These are phyloP conservation scores for Dryas drummondii DNA, from an alignment of 306 rosid genomes.

Conservation along the genomic window DNA sequence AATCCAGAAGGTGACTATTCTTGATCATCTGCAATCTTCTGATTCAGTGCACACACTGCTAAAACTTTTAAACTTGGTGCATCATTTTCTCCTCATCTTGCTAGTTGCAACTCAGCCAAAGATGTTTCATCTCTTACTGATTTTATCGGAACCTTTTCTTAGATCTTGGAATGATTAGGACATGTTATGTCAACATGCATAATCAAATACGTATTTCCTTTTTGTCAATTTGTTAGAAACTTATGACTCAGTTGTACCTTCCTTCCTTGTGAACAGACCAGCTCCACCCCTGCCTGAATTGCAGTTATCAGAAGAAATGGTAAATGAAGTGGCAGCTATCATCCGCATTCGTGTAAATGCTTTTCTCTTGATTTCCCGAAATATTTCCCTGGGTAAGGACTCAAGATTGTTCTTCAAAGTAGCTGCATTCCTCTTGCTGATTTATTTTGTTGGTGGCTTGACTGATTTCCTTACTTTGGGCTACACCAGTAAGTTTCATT, in stretches of 20 bases:
- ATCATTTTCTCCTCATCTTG: too few species aligned
- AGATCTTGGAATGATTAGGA: background rate
- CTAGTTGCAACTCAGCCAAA: background rate
- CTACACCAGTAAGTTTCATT: constrained; percentile 64
- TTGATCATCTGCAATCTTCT: background rate
- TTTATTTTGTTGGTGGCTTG: constrained; percentile 69
- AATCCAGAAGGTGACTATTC: constrained; percentile 1
- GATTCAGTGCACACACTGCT: background rate
- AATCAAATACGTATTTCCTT: too few species aligned
- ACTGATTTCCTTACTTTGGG: constrained; percentile 82
- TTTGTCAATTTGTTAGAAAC: background rate
- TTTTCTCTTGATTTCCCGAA: constrained; percentile 68
- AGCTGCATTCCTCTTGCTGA: constrained; percentile 62
- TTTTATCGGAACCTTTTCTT: background rate
- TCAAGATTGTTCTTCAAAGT: constrained; percentile 81
- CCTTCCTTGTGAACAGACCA: constrained; percentile 60
- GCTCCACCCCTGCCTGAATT: constrained; percentile 90
- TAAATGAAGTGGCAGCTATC: constrained; percentile 57
- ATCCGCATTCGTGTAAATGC: constrained; percentile 52
- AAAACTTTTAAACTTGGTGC: background rate
- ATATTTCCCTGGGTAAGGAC: constrained; percentile 72
- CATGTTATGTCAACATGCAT: background rate
- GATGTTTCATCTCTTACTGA: background rate
- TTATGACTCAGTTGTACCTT: background rate
- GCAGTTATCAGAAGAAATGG: constrained; percentile 81